Base-by-base conservation (phyloP, 495 filamentous ascomycete species). In the Sordaria brevicollis region DNA sequence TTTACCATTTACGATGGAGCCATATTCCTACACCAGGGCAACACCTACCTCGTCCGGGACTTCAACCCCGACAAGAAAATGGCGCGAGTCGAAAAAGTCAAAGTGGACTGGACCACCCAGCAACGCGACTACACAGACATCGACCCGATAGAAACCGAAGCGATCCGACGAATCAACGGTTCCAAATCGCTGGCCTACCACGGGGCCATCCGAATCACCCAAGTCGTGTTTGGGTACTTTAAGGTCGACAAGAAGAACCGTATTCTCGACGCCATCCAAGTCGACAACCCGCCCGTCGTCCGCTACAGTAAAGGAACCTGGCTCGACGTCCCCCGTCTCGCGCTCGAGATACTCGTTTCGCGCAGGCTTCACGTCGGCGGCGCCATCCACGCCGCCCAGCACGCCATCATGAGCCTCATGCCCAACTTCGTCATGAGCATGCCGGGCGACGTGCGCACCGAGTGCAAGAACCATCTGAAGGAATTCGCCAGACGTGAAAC, bases 1-100 rank as follows among this genome's bases (percentile, higher is more conserved):
- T 97, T 98, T 81, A 96, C 93, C 43, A 88, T 98, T 73, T 98
- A 98, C 77, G 94, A 98, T 83, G 95, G 96, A 34, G 95, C 92
- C 68, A 97, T 99, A 72, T 99, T 97, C 85, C 86, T 98, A 6
- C 96, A 98, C 78, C 94, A 97, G 83, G 95, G 95, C 68, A 86
- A 88, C 69, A 95, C 89, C 2, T 99, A 96, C 78, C 87, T 99
- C 2, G 91, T 99, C 68, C 90, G 92, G 73, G 92, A 97, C 74
- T 91, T 98, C 76, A 90, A 89, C 75, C 89, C 90, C 17, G 91
- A 94, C 37, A 85, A 85, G 67, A 87, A 86, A 71, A 88, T 96
- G 68, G 94, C 94, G 0, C 81, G 79, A 57, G 86, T 88, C 3
- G 86, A 87, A 70, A 86, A 86, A 67, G 94, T 98, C n/a, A 89